Base-by-base conservation (phyloP, 148 eudicot species). In the Polygonum aviculare region DNA sequence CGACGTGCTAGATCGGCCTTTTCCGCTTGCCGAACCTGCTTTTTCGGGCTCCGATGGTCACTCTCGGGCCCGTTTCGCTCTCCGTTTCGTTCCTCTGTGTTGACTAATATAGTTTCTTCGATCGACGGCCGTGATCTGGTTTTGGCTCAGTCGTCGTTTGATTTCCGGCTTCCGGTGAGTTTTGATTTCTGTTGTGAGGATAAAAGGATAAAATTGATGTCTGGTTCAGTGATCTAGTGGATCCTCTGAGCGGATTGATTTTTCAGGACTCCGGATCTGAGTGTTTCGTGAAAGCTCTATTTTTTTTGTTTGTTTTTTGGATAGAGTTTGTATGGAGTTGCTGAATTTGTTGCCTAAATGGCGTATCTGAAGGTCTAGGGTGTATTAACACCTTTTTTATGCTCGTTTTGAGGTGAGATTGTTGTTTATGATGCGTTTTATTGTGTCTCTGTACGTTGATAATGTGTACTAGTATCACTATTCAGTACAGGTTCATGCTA, bases 111-210 rank as follows among this genome's bases (percentile, higher is more conserved):
- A 31, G 38, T 62, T 62, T 62, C 69, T 62, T 38, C 16, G 38
- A 8, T 33, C 69, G 12, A 10, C 22, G 38, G 69, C 12, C 16
- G 36, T 62, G 69, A 62, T 62, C 69, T 31, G 69, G 18, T 26
- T 8, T 22, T 62, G 4, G 15, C 12, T 38, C 38, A 62, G 12
- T 26, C 69, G 69, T 62, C 36, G 67, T 26, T 22, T 7, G 10
- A 10, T 59, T 62, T 62, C 11, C 69, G 69, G 36, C 69, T 62
- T 31, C 38, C 3, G 69, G 69, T 62, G 69, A 62, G 69, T 62
- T 62, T 62, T 33, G 31, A 31, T 62, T 31, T 62, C 31, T 31
- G 22, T 0, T 54, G 60, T 54, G 60, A n/a, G 60, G 4, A 10
- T 10, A 19, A 54, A 54, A n/a, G 60, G 4, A 48, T 10, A 19